Evolutionary conservation across 768 basidiomycete species (phyloP), one percentile per base, ranked within the genome.

Genomic region (Strobilomyces echinocephalus): DNA sequence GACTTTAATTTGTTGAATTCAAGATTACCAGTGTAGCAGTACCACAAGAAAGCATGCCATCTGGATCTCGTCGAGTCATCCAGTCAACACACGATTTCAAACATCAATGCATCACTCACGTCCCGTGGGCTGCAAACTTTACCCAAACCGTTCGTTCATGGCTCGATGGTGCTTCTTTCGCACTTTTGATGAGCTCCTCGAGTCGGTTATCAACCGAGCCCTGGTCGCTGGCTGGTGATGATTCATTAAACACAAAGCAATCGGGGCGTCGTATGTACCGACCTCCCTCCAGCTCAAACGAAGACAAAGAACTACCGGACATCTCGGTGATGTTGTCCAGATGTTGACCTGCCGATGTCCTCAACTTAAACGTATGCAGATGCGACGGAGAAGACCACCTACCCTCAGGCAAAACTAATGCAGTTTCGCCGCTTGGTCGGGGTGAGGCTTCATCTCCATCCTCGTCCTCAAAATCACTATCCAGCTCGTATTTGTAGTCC

Each of bases 401-500:
- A 56, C 61, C 63, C 48, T 53, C 15, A 18, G 5, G 21, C 11
- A 4, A 14, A 36, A 36, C 21, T 9, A 6, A 4, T 34, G 50
- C 42, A 35, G 1, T 12, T 20, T 41, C 34, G 38, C 14, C 5
- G n/a, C 18, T 10, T 20, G 38, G 1, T 16, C 36, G n/a, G 15
- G 12, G n/a, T n/a, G 12, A 20, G 15, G 35, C 35, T 30, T 58
- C 56, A 4, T 57, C 35, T 30, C 56, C 56, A 4, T 57, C 58
- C 15, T 65, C 65, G 21, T 69, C 61, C 21, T 65, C 63, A 6
- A 48, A 58, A 46, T 69, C 63, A 14, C 68, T 68, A 38, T 67
- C 68, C 38, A 51, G 54, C 5, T 59, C 57, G 31, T 65, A 58
- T 8, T 67, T 56, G 28, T 63, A 55, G 30, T 41, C 54, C 0